phyloP scores from a whole-genome alignment of 23 red algal species.

The Agarophyton chilense region DNA sequence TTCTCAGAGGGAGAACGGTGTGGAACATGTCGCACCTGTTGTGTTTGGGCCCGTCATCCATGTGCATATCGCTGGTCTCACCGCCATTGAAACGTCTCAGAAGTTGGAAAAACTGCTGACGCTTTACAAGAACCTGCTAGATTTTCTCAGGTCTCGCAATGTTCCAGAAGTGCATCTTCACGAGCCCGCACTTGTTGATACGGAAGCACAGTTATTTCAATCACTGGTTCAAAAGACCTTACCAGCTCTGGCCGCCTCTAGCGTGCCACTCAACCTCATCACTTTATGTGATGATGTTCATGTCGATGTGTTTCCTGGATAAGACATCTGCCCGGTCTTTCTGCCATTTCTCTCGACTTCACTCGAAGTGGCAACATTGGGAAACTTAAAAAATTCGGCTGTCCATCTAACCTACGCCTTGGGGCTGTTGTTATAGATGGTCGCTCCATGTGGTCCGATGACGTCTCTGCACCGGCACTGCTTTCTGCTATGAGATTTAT shows the following conservation, averaged over 20 bases:
- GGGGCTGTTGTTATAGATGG: conserved; percentile 86
- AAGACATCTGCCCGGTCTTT: conserved; percentile 41
- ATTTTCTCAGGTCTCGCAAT: conserved; percentile 22
- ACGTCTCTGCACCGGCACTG: background rate
- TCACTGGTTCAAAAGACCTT: conserved; percentile 55
- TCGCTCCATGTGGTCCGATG: conserved; percentile 77
- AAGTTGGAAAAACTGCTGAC: conserved; percentile 65
- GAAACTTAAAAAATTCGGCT: conserved; percentile 52
- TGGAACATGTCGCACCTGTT: conserved; percentile 59
- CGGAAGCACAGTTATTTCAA: conserved; percentile 28
- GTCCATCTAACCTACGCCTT: conserved; percentile 36
- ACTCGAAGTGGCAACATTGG: conserved; percentile 70
- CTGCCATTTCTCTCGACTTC: conserved; percentile 72
- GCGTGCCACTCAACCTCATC: conserved; percentile 70
- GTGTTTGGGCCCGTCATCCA: conserved; percentile 85
- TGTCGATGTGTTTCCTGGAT: conserved; percentile 53
- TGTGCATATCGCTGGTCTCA: conserved; percentile 38
- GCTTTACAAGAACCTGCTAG: conserved; percentile 61
- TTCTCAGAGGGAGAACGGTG: conserved; percentile 42
- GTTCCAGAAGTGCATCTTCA: conserved; percentile 78
- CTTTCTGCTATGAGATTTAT: background rate
- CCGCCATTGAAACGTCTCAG: conserved; percentile 26
- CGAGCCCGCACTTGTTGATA: conserved; percentile 81
- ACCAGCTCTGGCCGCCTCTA: conserved; percentile 25
- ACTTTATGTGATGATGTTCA: conserved; percentile 83